These are phyloP conservation scores for Colletotrichum tanaceti DNA, from an alignment of 2,329 filamentous ascomycete genomes.

Conservation along the genomic window DNA sequence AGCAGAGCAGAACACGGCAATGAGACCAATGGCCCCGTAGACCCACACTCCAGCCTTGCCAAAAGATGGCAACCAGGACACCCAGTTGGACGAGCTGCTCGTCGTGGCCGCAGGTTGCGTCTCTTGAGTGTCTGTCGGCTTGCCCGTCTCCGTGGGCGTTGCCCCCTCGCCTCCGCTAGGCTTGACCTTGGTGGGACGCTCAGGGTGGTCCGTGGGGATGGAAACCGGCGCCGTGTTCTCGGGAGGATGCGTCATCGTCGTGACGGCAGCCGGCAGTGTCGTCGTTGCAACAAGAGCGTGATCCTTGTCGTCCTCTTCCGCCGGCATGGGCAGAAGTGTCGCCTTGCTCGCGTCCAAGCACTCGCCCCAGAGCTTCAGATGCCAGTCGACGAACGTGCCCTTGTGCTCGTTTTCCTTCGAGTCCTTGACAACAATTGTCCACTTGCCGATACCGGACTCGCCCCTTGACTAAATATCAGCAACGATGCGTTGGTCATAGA, in stretches of 20 bases:
- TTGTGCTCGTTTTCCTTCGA: constrained; percentile 79
- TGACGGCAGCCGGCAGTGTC: constrained; percentile 68
- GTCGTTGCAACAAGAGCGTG: constrained; percentile 75
- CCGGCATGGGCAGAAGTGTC: constrained; percentile 81
- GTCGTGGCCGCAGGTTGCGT: constrained; percentile 55
- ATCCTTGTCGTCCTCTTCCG: constrained; percentile 84
- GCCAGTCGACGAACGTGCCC: constrained; percentile 90
- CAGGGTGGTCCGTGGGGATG: constrained; percentile 71
- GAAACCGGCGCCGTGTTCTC: constrained; percentile 55
- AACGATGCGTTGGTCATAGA: background rate
- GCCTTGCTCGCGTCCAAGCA: constrained; percentile 80
- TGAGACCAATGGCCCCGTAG: constrained; percentile 85
- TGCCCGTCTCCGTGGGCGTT: constrained; percentile 47
- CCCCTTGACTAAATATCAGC: constrained; percentile 67
- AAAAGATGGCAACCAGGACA: constrained; percentile 92
- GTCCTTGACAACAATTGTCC: constrained; percentile 92
- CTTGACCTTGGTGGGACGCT: constrained; percentile 68
- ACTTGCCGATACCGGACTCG: constrained; percentile 86
- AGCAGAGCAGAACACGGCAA: constrained; percentile 83
- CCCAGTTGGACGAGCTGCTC: constrained; percentile 74
- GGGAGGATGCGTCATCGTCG: constrained; percentile 63
- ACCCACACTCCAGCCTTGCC: constrained; percentile 94
- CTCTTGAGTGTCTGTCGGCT: constrained; percentile 48
- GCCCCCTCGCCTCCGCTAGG: constrained; percentile 49
- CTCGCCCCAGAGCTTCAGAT: constrained; percentile 94